Evolutionary conservation across 2,329 filamentous ascomycete species (phyloP).

Genomic region (Neospermospora avenae): DNA sequence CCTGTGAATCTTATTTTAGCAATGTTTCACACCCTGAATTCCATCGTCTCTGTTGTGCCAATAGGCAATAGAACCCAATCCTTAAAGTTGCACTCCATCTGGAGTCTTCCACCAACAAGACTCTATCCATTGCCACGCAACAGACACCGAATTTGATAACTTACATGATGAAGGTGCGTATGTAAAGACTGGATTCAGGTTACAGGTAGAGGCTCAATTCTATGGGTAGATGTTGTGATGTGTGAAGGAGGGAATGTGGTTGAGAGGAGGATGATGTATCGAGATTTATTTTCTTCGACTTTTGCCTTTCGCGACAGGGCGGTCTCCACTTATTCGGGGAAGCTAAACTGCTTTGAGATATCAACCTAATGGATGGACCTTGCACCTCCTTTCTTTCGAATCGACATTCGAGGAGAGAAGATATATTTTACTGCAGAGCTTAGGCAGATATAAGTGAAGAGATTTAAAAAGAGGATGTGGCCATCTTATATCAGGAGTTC

Average conservation of each 20-base stretch:
- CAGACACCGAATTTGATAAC: neutral
- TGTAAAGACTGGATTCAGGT: constrained; percentile 14
- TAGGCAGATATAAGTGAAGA: neutral
- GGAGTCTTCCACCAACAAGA: neutral
- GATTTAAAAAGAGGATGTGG: neutral
- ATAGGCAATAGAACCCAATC: neutral
- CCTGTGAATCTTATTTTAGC: constrained; percentile 24
- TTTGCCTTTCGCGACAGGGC: constrained; percentile 1
- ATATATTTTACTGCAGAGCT: neutral
- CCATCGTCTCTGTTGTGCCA: neutral
- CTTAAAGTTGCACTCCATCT: neutral
- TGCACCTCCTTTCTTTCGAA: constrained; percentile 3
- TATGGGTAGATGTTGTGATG: neutral
- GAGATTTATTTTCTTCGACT: constrained; percentile 9
- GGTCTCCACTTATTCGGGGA: neutral
- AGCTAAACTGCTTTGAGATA: constrained; percentile 11
- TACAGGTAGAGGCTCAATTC: neutral
- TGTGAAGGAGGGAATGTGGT: neutral
- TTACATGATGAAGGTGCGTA: constrained; percentile 29
- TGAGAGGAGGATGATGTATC: constrained; percentile 14
- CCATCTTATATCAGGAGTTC: too few species aligned
- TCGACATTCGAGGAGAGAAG: neutral
- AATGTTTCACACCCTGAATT: neutral
- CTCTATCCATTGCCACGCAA: neutral
- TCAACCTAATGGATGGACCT: neutral